Base-by-base conservation (phyloP, 2,329 filamentous ascomycete species). In the Plectosphaerella cucumerina region DNA sequence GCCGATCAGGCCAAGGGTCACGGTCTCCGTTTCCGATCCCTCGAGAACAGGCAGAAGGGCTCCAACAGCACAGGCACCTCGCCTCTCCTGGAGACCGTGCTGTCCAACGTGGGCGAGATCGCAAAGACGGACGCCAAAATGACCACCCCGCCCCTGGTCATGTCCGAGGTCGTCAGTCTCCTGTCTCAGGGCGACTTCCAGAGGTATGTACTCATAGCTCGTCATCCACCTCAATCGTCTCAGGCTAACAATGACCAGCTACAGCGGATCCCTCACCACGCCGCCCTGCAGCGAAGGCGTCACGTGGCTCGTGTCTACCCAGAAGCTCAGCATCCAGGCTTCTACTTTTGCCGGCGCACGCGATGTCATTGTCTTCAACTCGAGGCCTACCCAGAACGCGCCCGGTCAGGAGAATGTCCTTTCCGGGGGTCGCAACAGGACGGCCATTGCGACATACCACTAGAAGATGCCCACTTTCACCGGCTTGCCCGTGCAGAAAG, bases 281-380 rank as follows among this genome's bases (percentile, higher is more conserved):
- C 75, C 75, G 18, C 75, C 75, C 3, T 78, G 75, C 65, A 64
- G 64, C 12, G 75, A 78, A 58, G 69, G 67, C 18, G 73, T 78
- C 26, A 61, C 61, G 52, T 78, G 75, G 75, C 68, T 74, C 48
- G 73, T 78, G 9, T 67, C 71, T n/a, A 71, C 72, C 4, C 61
- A 71, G 50, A 69, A 68, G 46, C 66, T 76, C 31, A 51, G 58
- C 39, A 56, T 77, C 37, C 67, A 68, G 4, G 58, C 64, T 9
- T 44, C 60, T 12, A 70, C 71, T 12, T 76, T 72, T 55, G 56
- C 61, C 44, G 62, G 61, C 45, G 72, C 65, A 14, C 68, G 71
- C 48, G 62, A 69, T 37, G 67, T 76, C 43, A 68, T 78, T 48
- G 73, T 72, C 31, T 77, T 73, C 64, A 78, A 78, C 62, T 64